phyloP scores from a whole-genome alignment of 441 rosid species.

The Gossypium lobatum region DNA sequence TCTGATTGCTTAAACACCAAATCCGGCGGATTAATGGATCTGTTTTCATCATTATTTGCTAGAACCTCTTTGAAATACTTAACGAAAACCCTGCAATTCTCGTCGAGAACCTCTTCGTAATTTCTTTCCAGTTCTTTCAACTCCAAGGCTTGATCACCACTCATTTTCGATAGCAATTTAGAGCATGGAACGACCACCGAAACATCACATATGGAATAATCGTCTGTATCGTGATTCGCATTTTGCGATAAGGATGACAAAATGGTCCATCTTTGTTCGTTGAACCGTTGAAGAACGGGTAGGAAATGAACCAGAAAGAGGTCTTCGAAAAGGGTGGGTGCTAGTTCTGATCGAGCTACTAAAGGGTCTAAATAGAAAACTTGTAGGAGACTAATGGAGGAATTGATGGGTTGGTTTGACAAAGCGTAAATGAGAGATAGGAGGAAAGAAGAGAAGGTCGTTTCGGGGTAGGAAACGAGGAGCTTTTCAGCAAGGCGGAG shows the following conservation, averaged over 20 bases:
- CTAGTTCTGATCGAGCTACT: constrained; percentile 43
- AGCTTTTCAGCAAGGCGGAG: constrained; percentile 45
- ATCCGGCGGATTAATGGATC: constrained; percentile 26
- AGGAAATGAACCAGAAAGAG: constrained; percentile 48
- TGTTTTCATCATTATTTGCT: constrained; percentile 16
- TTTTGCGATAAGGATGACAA: constrained; percentile 20
- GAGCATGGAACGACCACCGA: constrained; percentile 33
- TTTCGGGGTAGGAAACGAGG: constrained; percentile 35
- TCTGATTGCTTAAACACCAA: constrained; percentile 22
- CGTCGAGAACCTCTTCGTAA: constrained; percentile 47
- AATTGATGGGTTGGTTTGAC: constrained; percentile 30
- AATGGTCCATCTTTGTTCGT: constrained; percentile 36
- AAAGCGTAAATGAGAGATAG: constrained; percentile 42
- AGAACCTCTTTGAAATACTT: constrained; percentile 39
- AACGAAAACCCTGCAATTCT: constrained; percentile 48
- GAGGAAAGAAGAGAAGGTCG: constrained; percentile 40
- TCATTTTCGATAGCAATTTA: constrained; percentile 50
- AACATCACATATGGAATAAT: constrained; percentile 19
- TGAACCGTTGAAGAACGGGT: constrained; percentile 43
- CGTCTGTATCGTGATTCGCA: constrained; percentile 15
- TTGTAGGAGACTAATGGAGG: constrained; percentile 34
- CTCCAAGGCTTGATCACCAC: constrained; percentile 42
- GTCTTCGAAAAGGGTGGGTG: constrained; percentile 42
- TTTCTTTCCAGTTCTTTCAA: constrained; percentile 44
- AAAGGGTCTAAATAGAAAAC: constrained; percentile 44